Conservation (phyloP, 177 flowering plant species). For the Vitis hybrid region DNA sequence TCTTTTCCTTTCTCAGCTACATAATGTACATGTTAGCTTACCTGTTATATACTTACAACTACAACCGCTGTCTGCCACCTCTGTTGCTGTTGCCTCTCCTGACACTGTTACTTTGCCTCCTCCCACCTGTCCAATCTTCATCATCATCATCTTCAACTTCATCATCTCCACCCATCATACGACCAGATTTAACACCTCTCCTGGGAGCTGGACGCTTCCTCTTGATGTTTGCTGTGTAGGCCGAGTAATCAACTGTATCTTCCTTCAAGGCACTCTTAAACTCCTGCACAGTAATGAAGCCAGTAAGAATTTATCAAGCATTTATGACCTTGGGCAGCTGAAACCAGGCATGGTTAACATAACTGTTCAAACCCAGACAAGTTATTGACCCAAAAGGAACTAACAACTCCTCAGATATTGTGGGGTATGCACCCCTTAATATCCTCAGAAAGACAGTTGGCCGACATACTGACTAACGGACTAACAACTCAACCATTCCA, state of each 20-base stretch:
- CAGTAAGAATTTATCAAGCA: slow-evolving; percentile 1
- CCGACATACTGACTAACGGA: too few relatives aligned
- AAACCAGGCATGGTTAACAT: not conserved
- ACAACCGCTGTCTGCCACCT: slow-evolving; percentile 41
- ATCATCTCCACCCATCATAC: slow-evolving; percentile 32
- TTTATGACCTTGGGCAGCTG: too few relatives aligned
- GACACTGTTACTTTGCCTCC: slow-evolving; percentile 46
- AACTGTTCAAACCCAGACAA: not conserved
- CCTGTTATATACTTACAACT: slow-evolving; percentile 39
- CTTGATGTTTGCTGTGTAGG: slow-evolving; percentile 74
- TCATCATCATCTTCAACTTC: slow-evolving; percentile 48
- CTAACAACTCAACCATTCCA: too few relatives aligned
- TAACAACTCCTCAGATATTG: too few relatives aligned
- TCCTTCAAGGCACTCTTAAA: slow-evolving; percentile 85
- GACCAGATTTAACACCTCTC: slow-evolving; percentile 45
- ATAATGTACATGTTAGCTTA: slow-evolving; percentile 69
- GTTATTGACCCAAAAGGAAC: too few relatives aligned
- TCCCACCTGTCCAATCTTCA: slow-evolving; percentile 44
- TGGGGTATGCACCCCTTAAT: too few relatives aligned
- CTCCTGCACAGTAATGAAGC: slow-evolving; percentile 46
- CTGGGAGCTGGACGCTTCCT: slow-evolving; percentile 73
- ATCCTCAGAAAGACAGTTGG: too few relatives aligned
- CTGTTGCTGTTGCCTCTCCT: slow-evolving; percentile 41
- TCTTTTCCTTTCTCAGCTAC: slow-evolving; percentile 14
- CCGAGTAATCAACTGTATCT: slow-evolving; percentile 82